These are phyloP conservation scores for Pharnaceum exiguum DNA, from an alignment of 148 eudicot genomes.

Conservation along the genomic window DNA sequence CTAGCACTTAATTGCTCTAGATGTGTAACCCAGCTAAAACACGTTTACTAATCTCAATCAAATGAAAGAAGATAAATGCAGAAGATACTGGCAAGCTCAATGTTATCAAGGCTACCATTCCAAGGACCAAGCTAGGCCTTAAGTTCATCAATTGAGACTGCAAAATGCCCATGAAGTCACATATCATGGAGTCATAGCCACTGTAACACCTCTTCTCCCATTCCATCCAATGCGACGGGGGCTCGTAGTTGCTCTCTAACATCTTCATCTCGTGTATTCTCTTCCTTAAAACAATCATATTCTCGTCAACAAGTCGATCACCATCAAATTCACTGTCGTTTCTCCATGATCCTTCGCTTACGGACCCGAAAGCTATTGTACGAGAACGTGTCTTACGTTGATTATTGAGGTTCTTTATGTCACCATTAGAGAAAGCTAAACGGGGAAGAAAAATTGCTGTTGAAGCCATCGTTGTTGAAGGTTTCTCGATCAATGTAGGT, in stretches of 20 bases:
- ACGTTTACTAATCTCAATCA: constrained; percentile 9
- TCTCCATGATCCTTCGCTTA: neutral
- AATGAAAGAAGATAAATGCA: neutral
- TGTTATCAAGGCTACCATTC: constrained; percentile 1
- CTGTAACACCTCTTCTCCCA: constrained; percentile 33
- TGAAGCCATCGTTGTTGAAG: neutral
- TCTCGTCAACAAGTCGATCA: constrained; percentile 34
- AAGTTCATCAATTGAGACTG: constrained; percentile 13
- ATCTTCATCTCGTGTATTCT: constrained; percentile 41
- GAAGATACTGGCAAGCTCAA: constrained; percentile 15
- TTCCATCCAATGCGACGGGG: constrained; percentile 29
- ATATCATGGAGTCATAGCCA: constrained; percentile 11
- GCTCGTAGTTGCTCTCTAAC: constrained; percentile 27
- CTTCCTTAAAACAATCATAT: constrained; percentile 32
- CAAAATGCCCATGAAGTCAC: constrained; percentile 4
- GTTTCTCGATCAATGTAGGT: neutral
- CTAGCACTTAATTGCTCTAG: constrained; percentile 5
- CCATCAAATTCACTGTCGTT: neutral
- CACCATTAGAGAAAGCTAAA: neutral
- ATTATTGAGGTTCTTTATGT: neutral
- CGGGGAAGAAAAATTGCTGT: neutral
- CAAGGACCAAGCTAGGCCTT: constrained; percentile 23
- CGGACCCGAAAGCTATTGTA: neutral
- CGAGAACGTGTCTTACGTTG: neutral
- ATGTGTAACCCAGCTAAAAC: constrained; percentile 4